These are phyloP conservation scores for Zygoascus meyerae DNA, from an alignment of 1,139 yeast genomes.

Conservation along the genomic window DNA sequence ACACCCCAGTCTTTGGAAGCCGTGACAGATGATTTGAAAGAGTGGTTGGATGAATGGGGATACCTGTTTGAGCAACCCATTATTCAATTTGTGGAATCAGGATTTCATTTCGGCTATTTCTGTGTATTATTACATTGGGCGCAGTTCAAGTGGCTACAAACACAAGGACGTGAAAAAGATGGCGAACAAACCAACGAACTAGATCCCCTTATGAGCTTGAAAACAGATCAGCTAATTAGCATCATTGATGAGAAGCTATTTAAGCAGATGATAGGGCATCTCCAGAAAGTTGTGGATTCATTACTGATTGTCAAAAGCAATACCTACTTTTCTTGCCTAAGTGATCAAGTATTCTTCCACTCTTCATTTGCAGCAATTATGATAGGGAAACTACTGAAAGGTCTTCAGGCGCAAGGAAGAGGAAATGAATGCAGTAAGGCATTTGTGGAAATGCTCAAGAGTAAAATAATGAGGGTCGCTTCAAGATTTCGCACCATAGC, in stretches of 20 bases:
- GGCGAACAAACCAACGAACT: conserved; percentile 9
- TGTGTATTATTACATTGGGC: conserved; percentile 41
- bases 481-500: conserved; percentile 21
- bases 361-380: conserved; percentile 48
- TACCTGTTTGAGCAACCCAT: conserved; percentile 61
- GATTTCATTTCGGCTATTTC: conserved; percentile 60
- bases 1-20: conserved; percentile 28
- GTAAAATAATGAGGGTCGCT: conserved; percentile 17
- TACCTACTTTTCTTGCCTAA: conserved; percentile 59
- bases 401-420: background rate
- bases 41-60: conserved; percentile 70
- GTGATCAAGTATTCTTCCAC: conserved; percentile 61
- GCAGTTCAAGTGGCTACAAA: conserved; percentile 14
- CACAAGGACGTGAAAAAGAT: background rate
- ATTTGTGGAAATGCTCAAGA: conserved; percentile 11
- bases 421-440: conserved; percentile 3
- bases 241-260: conserved; percentile 20
- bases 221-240: conserved; percentile 17
- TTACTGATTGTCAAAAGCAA: conserved; percentile 46
- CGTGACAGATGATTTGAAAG: conserved; percentile 38
- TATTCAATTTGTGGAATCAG: conserved; percentile 70
- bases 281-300: conserved; percentile 42
- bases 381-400: conserved; percentile 33
- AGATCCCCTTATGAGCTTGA: conserved; percentile 2
- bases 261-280: conserved; percentile 31